Evolutionary conservation across 1,284 basidiomycete genomes (phyloP), one percentile per base, ranked within the genome.

Genomic region (Coniferiporia weirii): DNA sequence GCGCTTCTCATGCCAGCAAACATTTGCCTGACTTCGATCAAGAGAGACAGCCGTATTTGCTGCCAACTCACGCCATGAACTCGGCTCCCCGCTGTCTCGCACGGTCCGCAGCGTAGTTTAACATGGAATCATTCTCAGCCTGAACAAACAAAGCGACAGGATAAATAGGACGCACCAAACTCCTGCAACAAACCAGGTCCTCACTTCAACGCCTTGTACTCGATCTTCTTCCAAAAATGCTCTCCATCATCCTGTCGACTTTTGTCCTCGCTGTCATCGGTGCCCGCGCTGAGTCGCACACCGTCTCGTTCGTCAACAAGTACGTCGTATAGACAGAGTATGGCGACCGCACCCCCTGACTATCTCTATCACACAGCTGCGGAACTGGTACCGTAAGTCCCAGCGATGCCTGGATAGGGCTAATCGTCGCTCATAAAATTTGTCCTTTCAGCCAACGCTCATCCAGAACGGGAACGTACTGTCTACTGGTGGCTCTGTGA

Each of bases 321-420:
- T 69, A 46, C 43, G 64, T 44, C 15, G 5, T 44, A 34, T 43
- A 44, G 36, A n/a, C 27, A 27, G 27, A 60, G 17, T 22, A 59
- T 59, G 19, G 63, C 17, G 8, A 15, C 19, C 44, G 12, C n/a
- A 56, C 27, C 54, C 54, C 51, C 9, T 58, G 60, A 27, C 54
- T 60, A 27, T 59, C 56, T 35, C 35, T 56, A 19, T 64, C n/a
- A 40, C 40, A 13, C 49, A 72, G 71, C 32, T 73, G 72, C 64
- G 71, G 71, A 8, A 66, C 59, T 66, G 72, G 71, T 54, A 72
- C 68, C 60, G 72, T 73, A 55, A 52, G 63, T 46, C 35, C 34
- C 9, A 56, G 34, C 13, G 54, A 54, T 45, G 27, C 12, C 9
- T 40, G 15, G 15, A 9, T 20, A 10, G 13, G 1, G 36, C 8